Evolutionary conservation across 257 asterid genomes (phyloP).

Genomic region (Nicotiana tabacum): DNA sequence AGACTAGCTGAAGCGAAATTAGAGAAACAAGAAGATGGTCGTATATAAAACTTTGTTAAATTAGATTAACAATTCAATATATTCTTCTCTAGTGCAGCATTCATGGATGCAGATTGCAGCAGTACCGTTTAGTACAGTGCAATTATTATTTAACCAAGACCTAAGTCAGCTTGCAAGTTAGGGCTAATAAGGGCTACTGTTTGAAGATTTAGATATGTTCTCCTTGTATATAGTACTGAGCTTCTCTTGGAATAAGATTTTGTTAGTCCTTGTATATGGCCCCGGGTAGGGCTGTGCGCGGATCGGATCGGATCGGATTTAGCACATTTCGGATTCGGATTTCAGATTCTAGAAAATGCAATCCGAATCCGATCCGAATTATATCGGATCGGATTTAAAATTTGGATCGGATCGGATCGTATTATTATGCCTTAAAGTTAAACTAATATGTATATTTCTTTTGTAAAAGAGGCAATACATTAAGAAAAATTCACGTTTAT

Average conservation of each 20-base stretch:
- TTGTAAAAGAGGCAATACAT: too few species aligned
- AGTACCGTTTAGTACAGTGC: background rate
- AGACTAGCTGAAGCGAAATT: constrained; percentile 50
- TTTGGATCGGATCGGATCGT: too few species aligned
- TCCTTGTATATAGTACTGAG: background rate
- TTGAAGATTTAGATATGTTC: background rate
- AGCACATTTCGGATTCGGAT: too few species aligned
- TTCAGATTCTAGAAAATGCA: too few species aligned
- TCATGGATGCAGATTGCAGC: background rate
- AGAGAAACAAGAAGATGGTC: background rate
- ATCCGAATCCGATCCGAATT: too few species aligned
- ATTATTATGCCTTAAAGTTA: too few species aligned
- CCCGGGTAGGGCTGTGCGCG: too few species aligned
- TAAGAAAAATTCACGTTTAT: too few species aligned
- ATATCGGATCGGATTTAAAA: too few species aligned
- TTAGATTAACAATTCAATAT: background rate
- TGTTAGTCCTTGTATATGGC: background rate
- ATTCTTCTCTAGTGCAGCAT: background rate
- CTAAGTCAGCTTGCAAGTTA: background rate
- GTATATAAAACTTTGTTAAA: background rate
- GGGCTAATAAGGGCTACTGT: background rate
- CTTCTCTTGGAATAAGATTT: background rate
- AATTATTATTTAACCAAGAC: background rate
- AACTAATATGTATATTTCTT: too few species aligned
- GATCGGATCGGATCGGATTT: too few species aligned